Percentiles rank a stretch among this genome's conserved stretches.
Conservation (phyloP, 805 yeast genomes). For the Hanseniaspora clermontiae region DNA sequence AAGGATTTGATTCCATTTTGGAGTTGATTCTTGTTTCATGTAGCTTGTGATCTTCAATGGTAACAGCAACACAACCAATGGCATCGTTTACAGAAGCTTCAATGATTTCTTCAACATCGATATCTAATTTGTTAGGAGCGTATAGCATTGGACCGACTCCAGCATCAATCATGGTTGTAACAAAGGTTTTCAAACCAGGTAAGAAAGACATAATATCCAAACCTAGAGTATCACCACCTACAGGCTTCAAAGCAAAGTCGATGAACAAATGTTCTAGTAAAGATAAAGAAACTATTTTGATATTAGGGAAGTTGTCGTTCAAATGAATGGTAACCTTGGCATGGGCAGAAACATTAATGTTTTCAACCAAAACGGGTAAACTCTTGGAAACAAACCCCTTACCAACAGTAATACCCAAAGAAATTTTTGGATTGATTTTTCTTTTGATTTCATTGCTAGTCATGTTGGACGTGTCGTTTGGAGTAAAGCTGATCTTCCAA, state of each 20-base stretch:
- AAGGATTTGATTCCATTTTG: neutral
- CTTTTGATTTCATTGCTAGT: slow-evolving; percentile 58
- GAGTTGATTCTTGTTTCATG: neutral
- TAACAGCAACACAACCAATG: slow-evolving; percentile 55
- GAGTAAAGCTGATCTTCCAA: slow-evolving; percentile 71
- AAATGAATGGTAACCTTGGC: slow-evolving; percentile 52
- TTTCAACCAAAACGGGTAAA: slow-evolving; percentile 66
- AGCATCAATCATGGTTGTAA: slow-evolving; percentile 55
- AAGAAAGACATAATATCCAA: slow-evolving; percentile 71
- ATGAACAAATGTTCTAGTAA: slow-evolving; percentile 67
- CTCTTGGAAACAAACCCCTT: slow-evolving; percentile 67
- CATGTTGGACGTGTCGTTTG: slow-evolving; percentile 74
- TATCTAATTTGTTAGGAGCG: slow-evolving; percentile 68
- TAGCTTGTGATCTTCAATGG: slow-evolving; percentile 37
- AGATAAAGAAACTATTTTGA: slow-evolving; percentile 55
- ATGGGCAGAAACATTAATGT: slow-evolving; percentile 63
- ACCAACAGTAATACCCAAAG: slow-evolving; percentile 68
- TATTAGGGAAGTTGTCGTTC: slow-evolving; percentile 62
- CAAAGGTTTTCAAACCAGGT: slow-evolving; percentile 67
- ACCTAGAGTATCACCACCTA: slow-evolving; percentile 83
- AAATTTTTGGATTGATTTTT: slow-evolving; percentile 68
- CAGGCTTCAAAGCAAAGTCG: slow-evolving; percentile 71
- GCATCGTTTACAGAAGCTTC: slow-evolving; percentile 54
- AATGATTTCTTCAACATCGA: slow-evolving; percentile 61
- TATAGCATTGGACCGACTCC: slow-evolving; percentile 65